Evolutionary conservation across 345 rosid species (phyloP).

Genomic region (Lumnitzera racemosa): DNA sequence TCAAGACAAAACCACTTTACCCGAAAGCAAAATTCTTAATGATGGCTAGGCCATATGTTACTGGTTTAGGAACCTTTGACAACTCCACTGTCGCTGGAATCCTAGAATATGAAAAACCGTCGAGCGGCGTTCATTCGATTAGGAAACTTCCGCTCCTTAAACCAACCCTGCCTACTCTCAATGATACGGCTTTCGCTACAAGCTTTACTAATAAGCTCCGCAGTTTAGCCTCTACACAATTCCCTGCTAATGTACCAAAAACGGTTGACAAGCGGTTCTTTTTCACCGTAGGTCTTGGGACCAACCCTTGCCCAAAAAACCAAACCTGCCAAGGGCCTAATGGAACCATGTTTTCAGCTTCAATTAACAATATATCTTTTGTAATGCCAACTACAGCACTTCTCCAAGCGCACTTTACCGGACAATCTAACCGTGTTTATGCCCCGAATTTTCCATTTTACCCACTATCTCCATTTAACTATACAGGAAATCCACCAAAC

Average conservation of each 20-base stretch:
- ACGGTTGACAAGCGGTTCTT: conserved; percentile 41
- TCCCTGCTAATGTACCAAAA: conserved; percentile 54
- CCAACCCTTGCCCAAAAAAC: conserved; percentile 42
- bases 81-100: conserved; percentile 35
- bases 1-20: conserved; percentile 26
- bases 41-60: conserved; percentile 55
- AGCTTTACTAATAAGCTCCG: conserved; percentile 40
- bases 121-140: conserved; percentile 16
- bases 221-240: conserved; percentile 30
- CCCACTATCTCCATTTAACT: conserved; percentile 40
- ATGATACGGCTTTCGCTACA: conserved; percentile 44
- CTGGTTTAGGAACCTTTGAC: conserved; percentile 57
- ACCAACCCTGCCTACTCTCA: conserved; percentile 44
- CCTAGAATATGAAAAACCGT: conserved; percentile 23
- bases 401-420: conserved; percentile 50
- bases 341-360: conserved; percentile 53
- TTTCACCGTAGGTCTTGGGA: conserved; percentile 51
- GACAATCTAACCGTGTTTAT: conserved; percentile 42
- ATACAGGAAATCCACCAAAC: conserved; percentile 50
- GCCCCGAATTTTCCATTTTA: conserved; percentile 33
- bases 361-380: conserved; percentile 55
- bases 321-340: conserved; percentile 68
- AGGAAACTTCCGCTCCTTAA: conserved; percentile 36
- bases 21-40: conserved; percentile 48
- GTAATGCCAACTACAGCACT: conserved; percentile 51